phyloP scores from a whole-genome alignment of 306 rosid genomes.

The Prunus persica region Prunus_persica_NCBIv2 NC_034013.1:8325001-8325500 shows the following conservation, averaged over 20 bases:
- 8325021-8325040: constrained; percentile 74
- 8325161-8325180: neutral
- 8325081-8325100: constrained; percentile 81
- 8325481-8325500: constrained; percentile 1
- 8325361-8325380: constrained; percentile 19
- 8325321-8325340: neutral
- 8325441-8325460: constrained; percentile 70
- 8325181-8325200: neutral
- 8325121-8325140: neutral
- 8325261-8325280: neutral
- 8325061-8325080: constrained; percentile 87
- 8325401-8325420: constrained; percentile 72
- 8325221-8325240: neutral
- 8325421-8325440: constrained; percentile 71
- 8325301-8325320: neutral
- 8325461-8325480: constrained; percentile 49
- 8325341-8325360: neutral
- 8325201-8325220: neutral
- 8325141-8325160: neutral
- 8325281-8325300: neutral
- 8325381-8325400: constrained; percentile 72
- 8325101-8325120: constrained; percentile 42
- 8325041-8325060: constrained; percentile 81
- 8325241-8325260: neutral
- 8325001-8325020: constrained; percentile 67